phyloP scores from a whole-genome alignment of 352 stramenopile genomes.

The Globisporangium heterothallicum region DNA sequence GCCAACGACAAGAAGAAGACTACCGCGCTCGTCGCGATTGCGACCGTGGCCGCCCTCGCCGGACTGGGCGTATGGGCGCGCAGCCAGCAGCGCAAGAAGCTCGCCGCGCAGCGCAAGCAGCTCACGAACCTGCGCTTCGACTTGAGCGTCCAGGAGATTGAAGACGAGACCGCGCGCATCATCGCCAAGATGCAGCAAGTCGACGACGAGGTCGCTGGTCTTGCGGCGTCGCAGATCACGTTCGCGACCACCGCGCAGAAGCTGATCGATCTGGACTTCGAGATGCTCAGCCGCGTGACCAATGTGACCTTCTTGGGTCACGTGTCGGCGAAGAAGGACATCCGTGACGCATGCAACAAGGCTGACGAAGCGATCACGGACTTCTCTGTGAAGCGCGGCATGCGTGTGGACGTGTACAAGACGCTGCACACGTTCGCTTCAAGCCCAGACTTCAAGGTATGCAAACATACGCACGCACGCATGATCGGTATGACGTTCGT shows the following conservation, averaged over 20 bases:
- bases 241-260: slow-evolving; percentile 75
- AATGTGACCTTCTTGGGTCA: slow-evolving; percentile 86
- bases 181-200: slow-evolving; percentile 61
- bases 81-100: slow-evolving; percentile 40
- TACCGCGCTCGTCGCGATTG: slow-evolving; percentile 45
- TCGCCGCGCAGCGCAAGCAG: slow-evolving; percentile 35
- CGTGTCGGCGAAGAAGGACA: slow-evolving; percentile 53
- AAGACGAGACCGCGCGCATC: slow-evolving; percentile 58
- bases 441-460: slow-evolving; percentile 40
- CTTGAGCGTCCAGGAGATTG: slow-evolving; percentile 67
- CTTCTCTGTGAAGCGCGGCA: slow-evolving; percentile 69
- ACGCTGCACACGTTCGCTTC: slow-evolving; percentile 49
- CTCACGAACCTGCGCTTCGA: slow-evolving; percentile 71
- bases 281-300: slow-evolving; percentile 77
- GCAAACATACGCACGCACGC: too few relatives aligned
- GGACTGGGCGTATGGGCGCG: slow-evolving; percentile 46
- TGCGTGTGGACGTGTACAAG: slow-evolving; percentile 84
- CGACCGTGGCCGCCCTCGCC: slow-evolving; percentile 36
- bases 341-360: slow-evolving; percentile 77
- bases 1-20: slow-evolving; percentile 51
- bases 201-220: slow-evolving; percentile 61
- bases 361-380: slow-evolving; percentile 77
- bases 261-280: slow-evolving; percentile 77
- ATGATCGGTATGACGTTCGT: too few relatives aligned
- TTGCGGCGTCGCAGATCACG: slow-evolving; percentile 31